Evolutionary conservation across 2,329 filamentous ascomycete genomes (phyloP).

Genomic region (Cucurbitaria berberidis): DNA sequence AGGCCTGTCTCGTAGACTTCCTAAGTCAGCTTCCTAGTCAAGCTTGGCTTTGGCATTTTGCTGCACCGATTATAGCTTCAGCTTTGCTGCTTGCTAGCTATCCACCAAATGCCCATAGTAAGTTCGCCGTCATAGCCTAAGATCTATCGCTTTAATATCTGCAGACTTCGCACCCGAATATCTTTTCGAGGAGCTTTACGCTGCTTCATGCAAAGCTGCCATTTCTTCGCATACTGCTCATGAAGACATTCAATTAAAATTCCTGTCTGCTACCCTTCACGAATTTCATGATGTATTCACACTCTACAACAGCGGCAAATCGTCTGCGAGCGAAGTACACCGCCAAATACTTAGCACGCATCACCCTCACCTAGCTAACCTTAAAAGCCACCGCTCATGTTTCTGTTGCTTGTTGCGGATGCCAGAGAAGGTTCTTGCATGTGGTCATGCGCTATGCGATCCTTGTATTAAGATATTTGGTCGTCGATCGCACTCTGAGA

Average conservation of each 20-base stretch:
- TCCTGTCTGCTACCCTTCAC: background rate
- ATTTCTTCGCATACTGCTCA: constrained; percentile 10
- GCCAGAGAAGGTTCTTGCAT: constrained; percentile 21
- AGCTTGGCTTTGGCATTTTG: constrained; percentile 27
- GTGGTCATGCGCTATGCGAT: constrained; percentile 17
- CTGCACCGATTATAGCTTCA: constrained; percentile 30
- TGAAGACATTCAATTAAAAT: constrained; percentile 7
- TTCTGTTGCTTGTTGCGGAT: constrained; percentile 22
- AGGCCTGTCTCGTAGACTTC: constrained; percentile 27
- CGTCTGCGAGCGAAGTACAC: background rate
- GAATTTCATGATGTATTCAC: too few species aligned
- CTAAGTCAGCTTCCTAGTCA: constrained; percentile 26
- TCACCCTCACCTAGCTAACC: constrained; percentile 7
- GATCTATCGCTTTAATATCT: background rate
- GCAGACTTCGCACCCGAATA: constrained; percentile 13
- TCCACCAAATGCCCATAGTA: constrained; percentile 28
- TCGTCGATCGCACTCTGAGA: constrained; percentile 5
- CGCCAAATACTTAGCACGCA: constrained; percentile 1
- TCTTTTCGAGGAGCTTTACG: constrained; percentile 12
- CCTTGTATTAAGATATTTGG: constrained; percentile 14
- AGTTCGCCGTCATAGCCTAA: constrained; percentile 1
- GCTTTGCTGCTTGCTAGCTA: constrained; percentile 32
- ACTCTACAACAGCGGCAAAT: background rate
- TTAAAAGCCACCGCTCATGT: constrained; percentile 18
- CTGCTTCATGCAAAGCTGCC: constrained; percentile 4